Evolutionary conservation across 495 filamentous ascomycete genomes (phyloP).

Genomic region (Podospora fimiseda): DNA sequence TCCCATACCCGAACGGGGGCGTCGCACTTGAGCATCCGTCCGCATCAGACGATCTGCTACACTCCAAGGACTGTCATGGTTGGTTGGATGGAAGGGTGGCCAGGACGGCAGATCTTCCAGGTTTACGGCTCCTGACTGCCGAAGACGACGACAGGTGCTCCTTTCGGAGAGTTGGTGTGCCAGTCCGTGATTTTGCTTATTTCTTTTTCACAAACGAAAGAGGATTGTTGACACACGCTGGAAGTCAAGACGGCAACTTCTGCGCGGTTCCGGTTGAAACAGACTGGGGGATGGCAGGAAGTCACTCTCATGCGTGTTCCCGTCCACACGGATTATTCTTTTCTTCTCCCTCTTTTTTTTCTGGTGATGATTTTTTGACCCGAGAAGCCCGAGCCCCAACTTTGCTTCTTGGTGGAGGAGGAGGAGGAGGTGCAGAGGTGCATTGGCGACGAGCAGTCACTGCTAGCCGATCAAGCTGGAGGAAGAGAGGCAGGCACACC

Average conservation of each 20-base stretch:
- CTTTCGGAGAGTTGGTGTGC: slow-evolving; percentile 1
- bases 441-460: no score
- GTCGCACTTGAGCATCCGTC: slow-evolving; percentile 3
- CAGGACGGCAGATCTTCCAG: not conserved
- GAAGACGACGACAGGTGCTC: not conserved
- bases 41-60: not conserved
- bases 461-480: not conserved
- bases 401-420: no score
- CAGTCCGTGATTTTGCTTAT: no score
- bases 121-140: slow-evolving; percentile 4
- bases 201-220: no score
- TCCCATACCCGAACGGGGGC: slow-evolving; percentile 4
- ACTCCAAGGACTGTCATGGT: not conserved
- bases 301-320: not conserved
- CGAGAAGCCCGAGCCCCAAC: not conserved
- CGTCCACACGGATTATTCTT: no score
- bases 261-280: slow-evolving; percentile 1
- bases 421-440: no score
- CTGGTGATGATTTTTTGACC: not conserved
- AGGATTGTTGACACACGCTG: no score
- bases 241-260: not conserved
- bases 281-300: not conserved
- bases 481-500: not conserved
- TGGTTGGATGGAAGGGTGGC: not conserved
- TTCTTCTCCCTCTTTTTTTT: no score